Conservation (phyloP, 2,329 filamentous ascomycete genomes). For the Trichophaea hybrida region DNA sequence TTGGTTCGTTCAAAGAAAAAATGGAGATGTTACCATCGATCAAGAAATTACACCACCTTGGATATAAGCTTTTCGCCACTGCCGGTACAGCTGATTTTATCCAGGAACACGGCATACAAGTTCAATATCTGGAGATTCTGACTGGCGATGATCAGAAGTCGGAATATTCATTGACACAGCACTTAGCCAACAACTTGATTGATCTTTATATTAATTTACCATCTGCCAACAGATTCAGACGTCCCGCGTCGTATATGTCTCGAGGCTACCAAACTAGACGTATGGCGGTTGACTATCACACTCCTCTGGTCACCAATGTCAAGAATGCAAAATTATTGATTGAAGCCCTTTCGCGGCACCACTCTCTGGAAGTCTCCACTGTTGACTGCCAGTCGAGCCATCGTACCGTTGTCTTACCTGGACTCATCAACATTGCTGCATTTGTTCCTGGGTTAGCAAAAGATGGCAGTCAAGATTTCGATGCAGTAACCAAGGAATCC, state of each 20-base stretch:
- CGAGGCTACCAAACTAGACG: conserved; percentile 91
- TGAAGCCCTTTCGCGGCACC: conserved; percentile 82
- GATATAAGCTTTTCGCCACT: conserved; percentile 91
- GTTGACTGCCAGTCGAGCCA: conserved; percentile 90
- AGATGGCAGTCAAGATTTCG: conserved; percentile 50
- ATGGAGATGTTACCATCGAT: conserved; percentile 91
- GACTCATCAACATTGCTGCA: conserved; percentile 63
- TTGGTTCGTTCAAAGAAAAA: conserved; percentile 97
- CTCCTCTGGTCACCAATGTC: conserved; percentile 92
- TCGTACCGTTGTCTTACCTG: conserved; percentile 56
- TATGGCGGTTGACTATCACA: conserved; percentile 97
- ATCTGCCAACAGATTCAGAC: conserved; percentile 93
- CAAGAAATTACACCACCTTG: conserved; percentile 72
- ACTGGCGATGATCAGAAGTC: conserved; percentile 57
- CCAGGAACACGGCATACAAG: conserved; percentile 77
- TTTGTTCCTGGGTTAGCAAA: conserved; percentile 62
- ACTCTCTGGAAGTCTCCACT: conserved; percentile 65
- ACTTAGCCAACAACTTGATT: conserved; percentile 93
- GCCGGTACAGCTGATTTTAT: conserved; percentile 94
- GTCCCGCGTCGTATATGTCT: conserved; percentile 96
- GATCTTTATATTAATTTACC: conserved; percentile 98
- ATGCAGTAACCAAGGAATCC: conserved; percentile 56
- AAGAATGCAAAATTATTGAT: conserved; percentile 98
- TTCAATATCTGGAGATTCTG: conserved; percentile 86
- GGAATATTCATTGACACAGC: conserved; percentile 92